Base-by-base conservation (phyloP, 495 filamentous ascomycete genomes). In the Penicillium desertorum region DNA sequence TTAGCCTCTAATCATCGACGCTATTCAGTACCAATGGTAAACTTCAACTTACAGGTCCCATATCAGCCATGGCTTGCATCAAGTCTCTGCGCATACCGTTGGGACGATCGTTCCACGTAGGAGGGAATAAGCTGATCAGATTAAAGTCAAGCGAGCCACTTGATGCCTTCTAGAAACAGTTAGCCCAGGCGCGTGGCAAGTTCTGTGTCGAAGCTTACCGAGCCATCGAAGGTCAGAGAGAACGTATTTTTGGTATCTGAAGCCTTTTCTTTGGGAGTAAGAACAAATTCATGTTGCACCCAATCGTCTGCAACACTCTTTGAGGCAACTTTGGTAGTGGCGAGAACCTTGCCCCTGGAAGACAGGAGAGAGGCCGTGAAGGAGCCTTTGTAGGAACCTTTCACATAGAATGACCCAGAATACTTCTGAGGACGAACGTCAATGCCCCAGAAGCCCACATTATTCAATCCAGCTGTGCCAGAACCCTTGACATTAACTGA, bases 111-210 rank as follows among this genome's bases (percentile, higher is more conserved):
- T 70, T 68, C 61, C 61, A 88, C 7, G 87, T 89, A 6, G 84
- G 84, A 1, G 86, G 86, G 68, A 88, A 90, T 23, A 90, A 63
- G 37, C 79, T 83, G 60, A 90, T 83, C 34, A 90, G 65, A 56
- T 85, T 81, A 62, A 90, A 87, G 61, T 87, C 81, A 25, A 88
- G 80, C 3, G 76, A 80, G 14, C 74, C 73, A 14, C 67, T 71
- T 17, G 67, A 66, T n/a, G 73, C 71, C 50, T 76, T 77, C 56
- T 72, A 36, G 1, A 27, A 11, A 17, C 9, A 45, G 45, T 61
- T 11, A 62, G 22, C 16, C 0, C 1, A 10, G 10, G 16, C 3
- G 25, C 8, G 5, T 48, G 12, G 9, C 8, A 17, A 20, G 2
- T 5, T 20, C 2, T n/a, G 0, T 22, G 23, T 12, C 0, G n/a